A percentile compares a stretch with the other conserved stretches of the same genome.
Evolutionary conservation across 352 stramenopile genomes (phyloP).

Genomic region (Chrysophaeum taylorii): DNA sequence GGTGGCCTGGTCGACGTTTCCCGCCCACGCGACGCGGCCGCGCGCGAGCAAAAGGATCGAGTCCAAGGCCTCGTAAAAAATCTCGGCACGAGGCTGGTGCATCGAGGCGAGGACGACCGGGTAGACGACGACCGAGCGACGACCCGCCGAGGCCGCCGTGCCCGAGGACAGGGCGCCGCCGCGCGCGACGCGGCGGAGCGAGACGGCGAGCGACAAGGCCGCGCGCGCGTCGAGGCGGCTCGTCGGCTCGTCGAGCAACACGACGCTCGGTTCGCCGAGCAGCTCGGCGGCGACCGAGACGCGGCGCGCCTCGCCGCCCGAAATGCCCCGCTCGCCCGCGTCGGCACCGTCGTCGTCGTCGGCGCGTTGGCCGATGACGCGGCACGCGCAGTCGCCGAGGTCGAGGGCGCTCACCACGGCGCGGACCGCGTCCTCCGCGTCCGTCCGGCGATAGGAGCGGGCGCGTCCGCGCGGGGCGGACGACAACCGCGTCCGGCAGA

Average conservation of each 20-base stretch:
- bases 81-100: constrained; percentile 3
- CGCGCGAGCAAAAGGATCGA: not conserved
- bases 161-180: not conserved
- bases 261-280: constrained; percentile 29
- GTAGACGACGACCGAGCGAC: not conserved
- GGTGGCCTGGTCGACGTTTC: not conserved
- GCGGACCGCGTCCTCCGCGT: no score
- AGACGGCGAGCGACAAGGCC: not conserved
- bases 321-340: not conserved
- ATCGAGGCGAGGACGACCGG: not conserved
- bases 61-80: not conserved
- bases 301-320: constrained; percentile 13
- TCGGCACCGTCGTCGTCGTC: not conserved
- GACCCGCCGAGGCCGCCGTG: not conserved
- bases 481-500: no score
- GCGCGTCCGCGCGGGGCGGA: not conserved
- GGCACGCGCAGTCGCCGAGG: not conserved
- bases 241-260: constrained; percentile 65
- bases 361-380: not conserved
- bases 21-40: not conserved
- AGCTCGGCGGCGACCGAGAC: not conserved
- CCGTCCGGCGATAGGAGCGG: not conserved
- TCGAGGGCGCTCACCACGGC: not conserved
- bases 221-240: constrained; percentile 58
- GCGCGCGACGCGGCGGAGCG: no score